Evolutionary conservation across 208 protist genomes (phyloP).

Genomic region (Acanthamoeba sp.): DNA sequence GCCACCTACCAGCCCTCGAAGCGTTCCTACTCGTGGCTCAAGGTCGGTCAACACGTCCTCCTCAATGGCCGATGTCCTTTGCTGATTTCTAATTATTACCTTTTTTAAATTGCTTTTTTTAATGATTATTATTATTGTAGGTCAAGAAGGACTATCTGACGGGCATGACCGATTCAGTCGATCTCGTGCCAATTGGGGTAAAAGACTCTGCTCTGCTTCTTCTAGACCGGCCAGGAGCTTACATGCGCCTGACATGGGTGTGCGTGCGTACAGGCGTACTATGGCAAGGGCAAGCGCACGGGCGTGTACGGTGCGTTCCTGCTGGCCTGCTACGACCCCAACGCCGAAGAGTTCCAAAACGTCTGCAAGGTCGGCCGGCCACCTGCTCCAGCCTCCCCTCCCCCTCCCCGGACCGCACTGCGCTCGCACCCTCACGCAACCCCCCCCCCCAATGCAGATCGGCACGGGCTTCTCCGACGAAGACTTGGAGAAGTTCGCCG

Average conservation of each 20-base stretch:
- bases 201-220: too few relatives aligned
- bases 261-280: conserved; percentile 28
- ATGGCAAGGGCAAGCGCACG: conserved; percentile 98
- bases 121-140: background rate
- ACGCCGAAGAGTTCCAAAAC: conserved; percentile 97
- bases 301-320: conserved; percentile 97
- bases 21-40: conserved; percentile 98
- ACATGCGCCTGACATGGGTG: background rate
- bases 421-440: too few relatives aligned
- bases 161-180: conserved; percentile 97
- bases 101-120: too few relatives aligned
- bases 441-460: conserved; percentile 77
- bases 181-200: conserved; percentile 98
- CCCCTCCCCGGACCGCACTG: background rate
- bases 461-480: conserved; percentile 82
- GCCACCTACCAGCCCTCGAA: conserved; percentile 97
- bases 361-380: conserved; percentile 98
- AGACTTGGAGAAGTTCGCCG: conserved; percentile 64
- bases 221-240: too few relatives aligned
- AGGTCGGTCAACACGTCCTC: conserved; percentile 85
- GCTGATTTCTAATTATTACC: too few relatives aligned
- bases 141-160: conserved; percentile 99
- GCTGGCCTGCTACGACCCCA: conserved; percentile 98
- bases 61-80: background rate
- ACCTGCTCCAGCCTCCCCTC: too few relatives aligned